phyloP scores from a whole-genome alignment of 768 basidiomycete genomes.

The Rubroboletus pulcherrimus region DNA sequence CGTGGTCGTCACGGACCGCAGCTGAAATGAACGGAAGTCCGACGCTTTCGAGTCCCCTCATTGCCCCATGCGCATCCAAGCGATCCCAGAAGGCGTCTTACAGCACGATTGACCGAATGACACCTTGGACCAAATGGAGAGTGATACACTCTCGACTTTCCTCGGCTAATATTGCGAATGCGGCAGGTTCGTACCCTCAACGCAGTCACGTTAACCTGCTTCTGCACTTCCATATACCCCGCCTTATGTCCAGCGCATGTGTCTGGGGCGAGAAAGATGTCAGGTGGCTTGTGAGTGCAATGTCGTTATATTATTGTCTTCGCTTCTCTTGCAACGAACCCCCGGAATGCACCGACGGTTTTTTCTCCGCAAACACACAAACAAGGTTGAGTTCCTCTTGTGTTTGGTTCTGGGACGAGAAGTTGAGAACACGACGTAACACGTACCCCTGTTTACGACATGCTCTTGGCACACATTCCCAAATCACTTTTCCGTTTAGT shows the following conservation, averaged over 20 bases:
- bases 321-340: background rate
- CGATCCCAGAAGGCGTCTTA: background rate
- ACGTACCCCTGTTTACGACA: constrained; percentile 2
- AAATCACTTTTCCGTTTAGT: background rate
- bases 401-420: background rate
- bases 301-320: background rate
- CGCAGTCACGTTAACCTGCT: background rate
- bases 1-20: background rate
- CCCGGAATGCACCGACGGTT: background rate
- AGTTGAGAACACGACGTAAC: background rate
- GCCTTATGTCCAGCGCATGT: background rate
- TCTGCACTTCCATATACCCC: background rate
- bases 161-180: background rate
- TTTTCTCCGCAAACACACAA: background rate
- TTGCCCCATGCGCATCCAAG: no score
- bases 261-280: background rate
- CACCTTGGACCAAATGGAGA: background rate
- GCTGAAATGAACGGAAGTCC: background rate
- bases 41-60: background rate
- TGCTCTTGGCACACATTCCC: background rate
- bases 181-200: background rate
- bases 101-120: background rate
- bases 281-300: background rate
- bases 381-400: constrained; percentile 16
- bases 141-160: background rate